Evolutionary conservation across 75 land plant genomes (phyloP).

Genomic region (Pinus taeda): DNA sequence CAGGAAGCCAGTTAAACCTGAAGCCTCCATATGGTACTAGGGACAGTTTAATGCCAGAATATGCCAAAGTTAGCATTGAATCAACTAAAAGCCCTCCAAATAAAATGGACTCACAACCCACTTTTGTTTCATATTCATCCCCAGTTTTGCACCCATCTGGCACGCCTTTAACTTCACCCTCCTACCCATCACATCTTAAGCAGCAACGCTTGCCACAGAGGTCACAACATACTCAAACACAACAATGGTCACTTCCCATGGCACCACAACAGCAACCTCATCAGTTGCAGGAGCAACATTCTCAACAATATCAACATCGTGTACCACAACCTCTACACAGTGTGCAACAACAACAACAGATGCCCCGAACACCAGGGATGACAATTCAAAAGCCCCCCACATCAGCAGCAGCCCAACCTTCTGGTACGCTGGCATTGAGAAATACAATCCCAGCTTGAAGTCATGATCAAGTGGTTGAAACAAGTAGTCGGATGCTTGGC

Average conservation of each 20-base stretch:
- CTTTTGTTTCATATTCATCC: too few species aligned
- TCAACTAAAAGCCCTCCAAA: too few species aligned
- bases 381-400: constrained; percentile 36
- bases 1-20: too few species aligned
- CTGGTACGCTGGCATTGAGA: constrained; percentile 22
- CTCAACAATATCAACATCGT: constrained; percentile 25
- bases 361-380: constrained; percentile 15
- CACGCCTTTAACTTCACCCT: constrained; percentile 18
- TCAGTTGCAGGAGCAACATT: constrained; percentile 29
- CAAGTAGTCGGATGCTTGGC: constrained; percentile 51
- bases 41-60: too few species aligned
- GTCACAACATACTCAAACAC: constrained; percentile 32
- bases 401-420: neutral
- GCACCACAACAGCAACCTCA: constrained; percentile 13
- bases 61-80: too few species aligned
- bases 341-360: constrained; percentile 40
- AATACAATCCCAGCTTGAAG: constrained; percentile 2
- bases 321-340: constrained; percentile 20
- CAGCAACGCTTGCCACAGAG: constrained; percentile 31
- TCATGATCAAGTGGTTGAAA: constrained; percentile 35
- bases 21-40: too few species aligned
- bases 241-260: constrained; percentile 12
- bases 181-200: constrained; percentile 26
- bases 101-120: too few species aligned
- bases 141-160: constrained; percentile 10